A percentile compares a stretch with the other conserved stretches of the same genome.
Evolutionary conservation across 2,329 filamentous ascomycete species (phyloP).

Genomic region (Zymoseptoria passerinii): DNA sequence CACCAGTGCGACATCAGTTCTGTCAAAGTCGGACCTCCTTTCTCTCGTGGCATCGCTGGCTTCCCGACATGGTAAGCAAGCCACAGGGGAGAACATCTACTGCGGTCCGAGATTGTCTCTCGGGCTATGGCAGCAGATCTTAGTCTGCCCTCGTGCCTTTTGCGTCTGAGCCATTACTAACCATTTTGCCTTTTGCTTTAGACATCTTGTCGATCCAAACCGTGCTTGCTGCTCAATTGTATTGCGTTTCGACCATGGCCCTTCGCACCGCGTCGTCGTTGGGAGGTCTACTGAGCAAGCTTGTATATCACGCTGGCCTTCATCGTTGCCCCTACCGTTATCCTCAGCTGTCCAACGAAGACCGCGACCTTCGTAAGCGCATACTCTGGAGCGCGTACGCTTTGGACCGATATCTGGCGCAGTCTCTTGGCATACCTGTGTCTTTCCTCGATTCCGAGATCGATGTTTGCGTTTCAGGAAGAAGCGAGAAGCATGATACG

Average conservation of each 20-base stretch:
- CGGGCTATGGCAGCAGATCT: too few species aligned
- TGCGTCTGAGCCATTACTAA: too few species aligned
- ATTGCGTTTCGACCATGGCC: slow-evolving; percentile 42
- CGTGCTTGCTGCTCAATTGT: slow-evolving; percentile 42
- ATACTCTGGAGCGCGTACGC: slow-evolving; percentile 37
- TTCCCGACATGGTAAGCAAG: slow-evolving; percentile 27
- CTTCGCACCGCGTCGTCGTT: slow-evolving; percentile 43
- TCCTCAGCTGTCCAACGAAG: slow-evolving; percentile 18
- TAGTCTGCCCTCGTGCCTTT: too few species aligned
- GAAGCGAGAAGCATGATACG: slow-evolving; percentile 22
- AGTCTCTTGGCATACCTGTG: slow-evolving; percentile 32
- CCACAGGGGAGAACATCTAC: too few species aligned
- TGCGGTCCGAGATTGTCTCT: too few species aligned
- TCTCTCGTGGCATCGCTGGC: slow-evolving; percentile 33
- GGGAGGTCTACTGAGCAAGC: slow-evolving; percentile 40
- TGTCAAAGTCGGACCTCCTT: slow-evolving; percentile 29
- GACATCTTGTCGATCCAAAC: slow-evolving; percentile 42
- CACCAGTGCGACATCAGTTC: slow-evolving; percentile 32
- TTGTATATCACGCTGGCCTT: slow-evolving; percentile 43
- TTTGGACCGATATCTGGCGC: slow-evolving; percentile 32
- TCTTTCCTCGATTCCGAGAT: slow-evolving; percentile 33
- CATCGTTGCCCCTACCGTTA: slow-evolving; percentile 47
- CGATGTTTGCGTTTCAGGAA: slow-evolving; percentile 32
- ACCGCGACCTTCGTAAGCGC: slow-evolving; percentile 33
- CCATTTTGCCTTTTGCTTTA: too few species aligned